Evolutionary conservation across 2,329 filamentous ascomycete species (phyloP).

Genomic region (Sarocladium kiliense): DNA sequence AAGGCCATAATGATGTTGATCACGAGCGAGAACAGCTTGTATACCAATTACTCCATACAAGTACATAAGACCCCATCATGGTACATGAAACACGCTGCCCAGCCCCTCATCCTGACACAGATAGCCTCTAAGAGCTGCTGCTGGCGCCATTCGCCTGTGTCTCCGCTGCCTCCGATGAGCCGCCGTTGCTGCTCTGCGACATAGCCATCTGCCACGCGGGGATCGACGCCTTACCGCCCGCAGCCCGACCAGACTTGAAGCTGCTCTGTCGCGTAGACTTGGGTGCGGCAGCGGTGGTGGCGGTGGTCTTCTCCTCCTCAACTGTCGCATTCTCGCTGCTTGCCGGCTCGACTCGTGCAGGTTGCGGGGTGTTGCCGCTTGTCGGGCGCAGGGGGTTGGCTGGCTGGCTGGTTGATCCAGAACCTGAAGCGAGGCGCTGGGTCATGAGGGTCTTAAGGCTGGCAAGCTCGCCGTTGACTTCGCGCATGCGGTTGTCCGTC

Average conservation of each 20-base stretch:
- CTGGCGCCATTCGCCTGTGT: neutral
- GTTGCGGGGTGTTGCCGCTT: slow-evolving; percentile 14
- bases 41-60: neutral
- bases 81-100: neutral
- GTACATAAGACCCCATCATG: neutral
- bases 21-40: neutral
- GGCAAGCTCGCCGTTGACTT: slow-evolving; percentile 81
- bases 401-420: slow-evolving; percentile 20
- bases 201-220: slow-evolving; percentile 77
- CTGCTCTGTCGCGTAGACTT: slow-evolving; percentile 23
- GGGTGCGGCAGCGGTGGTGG: slow-evolving; percentile 12
- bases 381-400: slow-evolving; percentile 19
- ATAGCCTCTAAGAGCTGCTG: slow-evolving; percentile 5
- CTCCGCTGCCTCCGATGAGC: neutral
- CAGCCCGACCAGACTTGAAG: slow-evolving; percentile 34
- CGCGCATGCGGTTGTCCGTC: slow-evolving; percentile 74
- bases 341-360: slow-evolving; percentile 14
- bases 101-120: neutral
- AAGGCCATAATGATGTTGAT: neutral
- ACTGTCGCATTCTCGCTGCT: slow-evolving; percentile 21
- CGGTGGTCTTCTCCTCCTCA: neutral
- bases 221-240: slow-evolving; percentile 59
- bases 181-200: slow-evolving; percentile 45
- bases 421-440: slow-evolving; percentile 48
- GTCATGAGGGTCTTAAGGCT: slow-evolving; percentile 85